Evolutionary conservation across 2,329 filamentous ascomycete genomes (phyloP).

Genomic region (Hymenotorrendiella dingleyae): DNA sequence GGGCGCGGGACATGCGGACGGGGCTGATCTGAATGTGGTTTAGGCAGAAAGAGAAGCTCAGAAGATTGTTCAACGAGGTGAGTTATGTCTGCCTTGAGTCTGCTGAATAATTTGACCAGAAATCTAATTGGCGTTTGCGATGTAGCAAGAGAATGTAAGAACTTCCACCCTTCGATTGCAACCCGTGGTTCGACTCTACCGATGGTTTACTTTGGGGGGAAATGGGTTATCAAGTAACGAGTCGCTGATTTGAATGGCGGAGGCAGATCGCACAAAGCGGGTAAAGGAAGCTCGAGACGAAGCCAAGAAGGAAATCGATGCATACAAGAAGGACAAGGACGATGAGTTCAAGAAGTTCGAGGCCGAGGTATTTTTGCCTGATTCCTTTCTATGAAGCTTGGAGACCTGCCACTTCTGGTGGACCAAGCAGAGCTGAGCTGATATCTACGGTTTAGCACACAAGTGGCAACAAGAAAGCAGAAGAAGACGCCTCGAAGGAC

Average conservation of each 20-base stretch:
- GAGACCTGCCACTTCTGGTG: too few relatives aligned
- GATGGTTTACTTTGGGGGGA: neutral
- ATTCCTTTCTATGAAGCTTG: neutral
- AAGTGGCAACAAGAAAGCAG: conserved; percentile 79
- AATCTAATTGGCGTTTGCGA: conserved; percentile 27
- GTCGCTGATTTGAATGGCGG: conserved; percentile 3
- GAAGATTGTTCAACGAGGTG: conserved; percentile 98
- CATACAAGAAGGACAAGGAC: conserved; percentile 85
- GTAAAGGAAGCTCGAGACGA: conserved; percentile 95
- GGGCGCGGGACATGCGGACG: neutral
- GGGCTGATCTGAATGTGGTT: conserved; percentile 31
- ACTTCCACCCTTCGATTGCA: neutral
- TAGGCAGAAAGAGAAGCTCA: conserved; percentile 97
- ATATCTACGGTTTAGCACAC: conserved; percentile 60
- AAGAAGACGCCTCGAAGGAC: conserved; percentile 73
- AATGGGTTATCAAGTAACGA: neutral
- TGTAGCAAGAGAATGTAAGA: conserved; percentile 80
- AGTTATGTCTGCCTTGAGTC: conserved; percentile 26
- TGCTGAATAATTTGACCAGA: neutral
- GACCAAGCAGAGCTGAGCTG: too few relatives aligned
- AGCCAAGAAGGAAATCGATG: conserved; percentile 95
- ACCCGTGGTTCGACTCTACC: neutral
- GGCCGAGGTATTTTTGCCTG: conserved; percentile 45
- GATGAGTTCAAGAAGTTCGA: conserved; percentile 94
- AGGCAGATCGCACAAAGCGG: conserved; percentile 82